These are phyloP conservation scores for Orbilia javanica DNA, from an alignment of 2,329 filamentous ascomycete species.

Conservation along the genomic window DNA sequence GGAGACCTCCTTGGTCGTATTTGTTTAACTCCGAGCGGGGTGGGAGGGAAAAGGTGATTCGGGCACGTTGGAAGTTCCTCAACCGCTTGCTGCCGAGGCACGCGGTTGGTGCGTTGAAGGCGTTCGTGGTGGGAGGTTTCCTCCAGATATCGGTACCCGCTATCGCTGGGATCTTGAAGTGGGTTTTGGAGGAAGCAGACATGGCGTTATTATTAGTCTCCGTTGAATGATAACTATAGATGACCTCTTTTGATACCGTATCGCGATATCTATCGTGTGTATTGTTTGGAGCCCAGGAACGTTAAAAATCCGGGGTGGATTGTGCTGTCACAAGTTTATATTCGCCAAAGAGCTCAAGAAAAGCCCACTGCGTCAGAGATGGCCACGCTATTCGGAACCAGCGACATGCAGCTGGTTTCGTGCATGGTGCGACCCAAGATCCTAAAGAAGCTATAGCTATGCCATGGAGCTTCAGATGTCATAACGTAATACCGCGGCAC, in stretches of 20 bases:
- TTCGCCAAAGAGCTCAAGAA: background rate
- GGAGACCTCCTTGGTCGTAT: constrained; percentile 77
- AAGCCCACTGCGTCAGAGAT: constrained; percentile 9
- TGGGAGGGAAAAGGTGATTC: constrained; percentile 73
- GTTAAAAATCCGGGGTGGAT: background rate
- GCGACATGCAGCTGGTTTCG: constrained; percentile 3
- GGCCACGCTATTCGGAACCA: constrained; percentile 34
- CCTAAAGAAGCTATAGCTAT: background rate
- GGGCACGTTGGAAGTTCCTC: constrained; percentile 73
- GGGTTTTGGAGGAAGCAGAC: constrained; percentile 30
- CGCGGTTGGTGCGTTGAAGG: constrained; percentile 72
- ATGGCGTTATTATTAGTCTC: constrained; percentile 1
- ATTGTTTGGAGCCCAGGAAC: background rate
- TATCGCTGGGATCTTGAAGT: constrained; percentile 71
- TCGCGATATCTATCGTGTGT: too few species aligned
- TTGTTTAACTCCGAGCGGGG: constrained; percentile 69
- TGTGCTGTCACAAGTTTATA: constrained; percentile 7
- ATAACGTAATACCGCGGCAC: constrained; percentile 39
- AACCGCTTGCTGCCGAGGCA: constrained; percentile 68
- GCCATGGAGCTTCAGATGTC: background rate
- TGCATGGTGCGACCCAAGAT: constrained; percentile 40
- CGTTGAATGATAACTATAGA: background rate
- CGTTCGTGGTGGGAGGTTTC: constrained; percentile 75
- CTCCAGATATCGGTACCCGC: constrained; percentile 82
- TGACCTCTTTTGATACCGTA: background rate